phyloP scores from a whole-genome alignment of 306 rosid genomes.

The Glycine latifolia region DNA sequence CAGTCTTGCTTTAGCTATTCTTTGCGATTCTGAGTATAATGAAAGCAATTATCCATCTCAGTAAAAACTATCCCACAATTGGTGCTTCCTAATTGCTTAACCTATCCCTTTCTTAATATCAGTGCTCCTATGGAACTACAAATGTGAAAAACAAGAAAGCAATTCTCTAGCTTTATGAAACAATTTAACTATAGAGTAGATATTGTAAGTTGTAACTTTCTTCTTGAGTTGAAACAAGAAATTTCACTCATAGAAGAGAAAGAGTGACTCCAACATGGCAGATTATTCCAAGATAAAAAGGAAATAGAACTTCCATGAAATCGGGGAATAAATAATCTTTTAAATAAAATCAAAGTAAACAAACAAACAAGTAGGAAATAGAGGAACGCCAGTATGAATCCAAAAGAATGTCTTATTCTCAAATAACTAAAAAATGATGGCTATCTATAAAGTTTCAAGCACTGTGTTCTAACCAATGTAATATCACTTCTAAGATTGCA shows the following conservation, averaged over 20 bases:
- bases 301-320: slow-evolving; percentile 9
- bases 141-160: background rate
- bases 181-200: background rate
- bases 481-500: background rate
- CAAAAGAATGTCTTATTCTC: background rate
- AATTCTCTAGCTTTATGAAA: background rate
- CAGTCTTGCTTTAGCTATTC: background rate
- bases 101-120: background rate
- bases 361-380: background rate
- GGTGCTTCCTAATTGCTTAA: background rate
- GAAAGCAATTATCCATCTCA: background rate
- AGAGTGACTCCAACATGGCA: background rate
- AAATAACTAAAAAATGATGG: background rate
- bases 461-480: background rate
- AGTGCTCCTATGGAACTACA: background rate
- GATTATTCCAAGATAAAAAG: background rate
- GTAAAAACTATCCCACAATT: background rate
- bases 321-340: background rate
- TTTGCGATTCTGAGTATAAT: background rate
- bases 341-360: background rate
- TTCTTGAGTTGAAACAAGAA: slow-evolving; percentile 3
- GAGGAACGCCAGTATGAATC: background rate
- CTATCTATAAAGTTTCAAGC: background rate
- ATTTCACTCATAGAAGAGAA: slow-evolving; percentile 23
- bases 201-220: background rate